Base-by-base conservation (phyloP, 78 protist species). In the Dictyostelium intermedium region DNA sequence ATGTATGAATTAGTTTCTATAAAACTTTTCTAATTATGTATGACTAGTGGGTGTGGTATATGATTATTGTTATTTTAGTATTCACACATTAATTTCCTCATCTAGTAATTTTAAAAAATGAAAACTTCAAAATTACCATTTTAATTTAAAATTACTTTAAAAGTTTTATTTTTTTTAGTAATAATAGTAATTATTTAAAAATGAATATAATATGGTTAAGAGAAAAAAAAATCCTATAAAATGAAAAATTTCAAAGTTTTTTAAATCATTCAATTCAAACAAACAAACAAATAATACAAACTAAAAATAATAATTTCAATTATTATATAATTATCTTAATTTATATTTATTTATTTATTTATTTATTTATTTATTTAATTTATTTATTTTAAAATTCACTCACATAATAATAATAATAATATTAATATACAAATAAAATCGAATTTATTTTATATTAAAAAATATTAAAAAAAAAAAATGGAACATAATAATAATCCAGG, bases 401-500 rank as follows among this genome's bases (percentile, higher is more conserved):
- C n/a, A n/a, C n/a, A 23, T 8, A 7, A n/a, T 2, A 61, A 61
- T 2, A 61, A 61, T 2, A 61, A 60, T 23, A 60, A 60, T 23
- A 2, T 25, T 10, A 27, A 66, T 60, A 23, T 23, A 23, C n/a
- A n/a, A n/a, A n/a, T 61, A 27, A 27, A 66, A 66, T 66, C 32
- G 35, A 27, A 60, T 23, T 66, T 23, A 3, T 25, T 20, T 66
- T 27, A 27, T 25, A 66, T 20, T 14, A 56, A 14, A 56, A 56
- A 56, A 66, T 8, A 66, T 13, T 11, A 11, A 66, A 23, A 66
- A 60, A 11, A 60, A 66, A 77, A 77, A 43, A 41, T 77, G 82
- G 82, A 72, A 72, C 79, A 72, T 16, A 72, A 72, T 72, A 72
- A 72, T 72, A 30, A 30, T 32, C 79, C 79, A 32, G 79, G 79